These are phyloP conservation scores for Ramaria sp. DNA, from an alignment of 768 basidiomycete genomes.

Conservation along the genomic window DNA sequence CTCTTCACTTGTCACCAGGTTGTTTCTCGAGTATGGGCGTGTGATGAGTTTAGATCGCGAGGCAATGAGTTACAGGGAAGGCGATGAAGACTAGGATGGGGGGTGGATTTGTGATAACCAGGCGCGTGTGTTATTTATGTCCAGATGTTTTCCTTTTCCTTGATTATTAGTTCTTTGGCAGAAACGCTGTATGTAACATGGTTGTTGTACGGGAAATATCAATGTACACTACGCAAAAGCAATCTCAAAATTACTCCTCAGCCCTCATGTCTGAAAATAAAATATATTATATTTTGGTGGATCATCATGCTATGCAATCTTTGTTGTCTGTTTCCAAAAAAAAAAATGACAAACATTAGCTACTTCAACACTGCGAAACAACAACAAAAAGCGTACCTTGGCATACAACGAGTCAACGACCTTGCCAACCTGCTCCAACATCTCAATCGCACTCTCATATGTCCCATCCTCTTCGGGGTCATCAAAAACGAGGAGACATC, in stretches of 20 bases:
- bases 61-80: constrained; percentile 20
- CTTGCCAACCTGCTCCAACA: constrained; percentile 80
- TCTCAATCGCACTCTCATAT: constrained; percentile 83
- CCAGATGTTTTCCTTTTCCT: too few relatives aligned
- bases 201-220: background rate
- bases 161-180: too few relatives aligned
- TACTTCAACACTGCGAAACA: background rate
- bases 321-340: constrained; percentile 5
- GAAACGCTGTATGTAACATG: background rate
- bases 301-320: background rate
- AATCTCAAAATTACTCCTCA: too few relatives aligned
- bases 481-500: constrained; percentile 86
- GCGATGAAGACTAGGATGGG: background rate
- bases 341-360: too few relatives aligned
- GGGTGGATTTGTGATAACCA: background rate
- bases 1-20: constrained; percentile 19
- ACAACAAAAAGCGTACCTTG: constrained; percentile 37
- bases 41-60: constrained; percentile 37
- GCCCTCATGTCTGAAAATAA: too few relatives aligned
- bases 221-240: too few relatives aligned
- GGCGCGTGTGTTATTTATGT: too few relatives aligned
- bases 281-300: background rate
- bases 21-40: constrained; percentile 44
- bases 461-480: constrained; percentile 77
- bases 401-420: constrained; percentile 92